These are phyloP conservation scores for Pyracantha coccinea DNA, from an alignment of 331 rosid species.

Conservation along the genomic window DNA sequence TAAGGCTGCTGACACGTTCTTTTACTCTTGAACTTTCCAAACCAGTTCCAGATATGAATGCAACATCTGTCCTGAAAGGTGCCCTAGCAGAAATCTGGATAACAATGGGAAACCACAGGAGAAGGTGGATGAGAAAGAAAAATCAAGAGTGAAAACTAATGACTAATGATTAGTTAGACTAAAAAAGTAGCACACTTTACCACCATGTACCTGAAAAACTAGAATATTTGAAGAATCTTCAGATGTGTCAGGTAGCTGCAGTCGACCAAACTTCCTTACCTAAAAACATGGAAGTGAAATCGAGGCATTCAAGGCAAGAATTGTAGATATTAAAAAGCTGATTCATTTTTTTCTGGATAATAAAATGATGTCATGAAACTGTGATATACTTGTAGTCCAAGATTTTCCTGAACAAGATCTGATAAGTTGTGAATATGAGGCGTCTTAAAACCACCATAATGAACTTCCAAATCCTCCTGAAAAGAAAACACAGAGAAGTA, in stretches of 20 bases:
- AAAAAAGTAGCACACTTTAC: background rate
- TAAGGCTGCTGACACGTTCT: conserved; percentile 62
- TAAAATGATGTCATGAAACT: background rate
- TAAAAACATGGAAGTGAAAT: conserved; percentile 19
- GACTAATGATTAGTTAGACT: background rate
- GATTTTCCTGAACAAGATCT: conserved; percentile 72
- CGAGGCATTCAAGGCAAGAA: conserved; percentile 5
- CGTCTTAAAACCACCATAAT: conserved; percentile 75
- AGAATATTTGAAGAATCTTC: conserved; percentile 64
- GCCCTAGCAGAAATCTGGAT: conserved; percentile 70
- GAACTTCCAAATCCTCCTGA: conserved; percentile 78
- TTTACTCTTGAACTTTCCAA: conserved; percentile 48
- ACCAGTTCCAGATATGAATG: conserved; percentile 61
- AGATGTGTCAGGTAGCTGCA: conserved; percentile 69
- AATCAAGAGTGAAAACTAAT: background rate
- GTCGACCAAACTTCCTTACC: conserved; percentile 50
- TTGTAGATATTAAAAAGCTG: background rate
- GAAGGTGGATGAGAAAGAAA: background rate
- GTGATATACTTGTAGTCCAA: conserved; percentile 64
- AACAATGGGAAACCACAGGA: conserved; percentile 5
- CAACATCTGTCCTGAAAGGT: conserved; percentile 71
- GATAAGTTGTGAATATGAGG: conserved; percentile 87
- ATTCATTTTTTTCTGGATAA: background rate
- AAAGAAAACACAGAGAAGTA: conserved; percentile 16
- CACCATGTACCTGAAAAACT: conserved; percentile 73